A percentile compares a stretch with the other conserved stretches of the same genome.
These are phyloP conservation scores for Chlamydomonas reinhardtii DNA, from an alignment of 163 green algal species.

Conservation along the genomic window DNA sequence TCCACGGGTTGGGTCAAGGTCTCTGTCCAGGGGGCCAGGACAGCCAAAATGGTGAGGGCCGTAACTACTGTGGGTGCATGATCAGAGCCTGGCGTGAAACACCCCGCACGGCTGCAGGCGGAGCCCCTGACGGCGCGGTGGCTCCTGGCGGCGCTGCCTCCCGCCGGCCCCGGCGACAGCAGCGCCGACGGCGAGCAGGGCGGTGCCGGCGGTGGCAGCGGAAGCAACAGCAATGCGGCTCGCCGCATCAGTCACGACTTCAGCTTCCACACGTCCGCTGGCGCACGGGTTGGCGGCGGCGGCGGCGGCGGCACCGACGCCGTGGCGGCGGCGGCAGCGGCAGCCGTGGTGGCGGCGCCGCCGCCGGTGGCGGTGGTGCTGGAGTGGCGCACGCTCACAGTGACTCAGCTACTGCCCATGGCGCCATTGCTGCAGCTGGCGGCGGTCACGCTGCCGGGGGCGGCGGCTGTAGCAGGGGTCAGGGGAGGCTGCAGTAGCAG, in stretches of 20 bases:
- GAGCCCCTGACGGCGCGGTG: background rate
- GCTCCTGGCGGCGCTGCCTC: slow-evolving; percentile 11
- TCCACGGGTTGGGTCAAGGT: no score
- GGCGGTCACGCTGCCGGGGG: background rate
- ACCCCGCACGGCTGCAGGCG: background rate
- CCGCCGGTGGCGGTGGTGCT: background rate
- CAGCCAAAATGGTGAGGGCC: no score
- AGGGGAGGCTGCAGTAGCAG: background rate
- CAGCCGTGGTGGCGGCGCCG: background rate
- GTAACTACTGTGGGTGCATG: no score
- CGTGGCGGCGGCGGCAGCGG: background rate
- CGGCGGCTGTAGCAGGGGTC: background rate
- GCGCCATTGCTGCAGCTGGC: slow-evolving; percentile 18
- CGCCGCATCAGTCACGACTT: no score
- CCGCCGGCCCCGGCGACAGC: background rate
- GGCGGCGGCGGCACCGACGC: no score
- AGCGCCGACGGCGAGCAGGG: no score
- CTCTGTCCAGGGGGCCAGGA: no score
- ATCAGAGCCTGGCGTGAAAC: no score
- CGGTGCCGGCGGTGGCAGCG: no score
- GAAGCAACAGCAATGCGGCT: no score
- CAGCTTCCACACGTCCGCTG: no score
- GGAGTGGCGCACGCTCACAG: slow-evolving; percentile 5
- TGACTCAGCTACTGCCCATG: slow-evolving; percentile 14
- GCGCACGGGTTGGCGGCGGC: no score